Percentiles rank a stretch among this genome's conserved stretches.
These are phyloP conservation scores for Omphalotus guepiniiformis DNA, from an alignment of 768 basidiomycete genomes.

Conservation along the genomic window DNA sequence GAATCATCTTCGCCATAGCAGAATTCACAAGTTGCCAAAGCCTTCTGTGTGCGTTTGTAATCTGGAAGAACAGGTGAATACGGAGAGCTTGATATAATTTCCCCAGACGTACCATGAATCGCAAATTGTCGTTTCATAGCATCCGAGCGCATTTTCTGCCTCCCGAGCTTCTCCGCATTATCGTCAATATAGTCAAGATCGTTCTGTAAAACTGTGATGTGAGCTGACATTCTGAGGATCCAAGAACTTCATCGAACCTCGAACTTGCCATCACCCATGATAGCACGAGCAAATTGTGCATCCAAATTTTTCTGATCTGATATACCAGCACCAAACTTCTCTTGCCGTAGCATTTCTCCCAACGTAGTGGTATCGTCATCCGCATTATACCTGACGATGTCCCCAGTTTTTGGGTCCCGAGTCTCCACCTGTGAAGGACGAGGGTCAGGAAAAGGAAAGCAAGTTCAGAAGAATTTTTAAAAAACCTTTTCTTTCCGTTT, in stretches of 20 bases:
- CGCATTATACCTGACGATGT: constrained; percentile 82
- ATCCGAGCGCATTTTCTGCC: constrained; percentile 94
- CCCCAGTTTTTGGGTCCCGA: constrained; percentile 85
- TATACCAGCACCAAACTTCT: constrained; percentile 84
- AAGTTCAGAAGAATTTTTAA: constrained; percentile 1
- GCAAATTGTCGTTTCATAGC: constrained; percentile 97
- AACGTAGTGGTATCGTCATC: constrained; percentile 87
- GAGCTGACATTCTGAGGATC: neutral
- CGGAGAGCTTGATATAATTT: neutral
- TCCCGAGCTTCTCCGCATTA: constrained; percentile 87
- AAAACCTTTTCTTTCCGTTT: constrained; percentile 71
- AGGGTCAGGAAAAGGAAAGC: constrained; percentile 2
- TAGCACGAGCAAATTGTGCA: constrained; percentile 81
- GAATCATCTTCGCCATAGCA: constrained; percentile 94
- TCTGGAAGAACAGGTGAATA: constrained; percentile 42
- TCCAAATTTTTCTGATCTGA: constrained; percentile 91
- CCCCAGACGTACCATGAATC: constrained; percentile 67
- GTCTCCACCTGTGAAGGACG: constrained; percentile 64
- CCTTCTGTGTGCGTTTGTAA: constrained; percentile 93
- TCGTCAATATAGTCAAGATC: constrained; percentile 96
- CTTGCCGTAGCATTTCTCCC: constrained; percentile 90
- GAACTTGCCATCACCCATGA: constrained; percentile 87
- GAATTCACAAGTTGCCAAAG: constrained; percentile 77
- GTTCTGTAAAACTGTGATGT: constrained; percentile 39
- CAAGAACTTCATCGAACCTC: constrained; percentile 42